Evolutionary conservation across 345 rosid species (phyloP).

Genomic region (Boechera divaricarpa): DNA sequence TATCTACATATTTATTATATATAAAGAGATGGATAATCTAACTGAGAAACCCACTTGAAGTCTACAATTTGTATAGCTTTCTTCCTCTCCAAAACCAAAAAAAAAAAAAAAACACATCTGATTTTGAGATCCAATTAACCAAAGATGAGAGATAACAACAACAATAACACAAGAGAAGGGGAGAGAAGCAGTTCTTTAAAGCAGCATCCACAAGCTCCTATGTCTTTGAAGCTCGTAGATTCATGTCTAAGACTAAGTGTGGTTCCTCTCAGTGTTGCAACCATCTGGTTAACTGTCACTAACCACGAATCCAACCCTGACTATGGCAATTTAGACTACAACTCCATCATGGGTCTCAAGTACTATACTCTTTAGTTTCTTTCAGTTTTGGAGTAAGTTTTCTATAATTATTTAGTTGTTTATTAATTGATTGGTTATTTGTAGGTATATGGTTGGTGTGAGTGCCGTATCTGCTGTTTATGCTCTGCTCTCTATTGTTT

Average conservation of each 20-base stretch:
- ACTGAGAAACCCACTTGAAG: slow-evolving; percentile 26
- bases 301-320: slow-evolving; percentile 62
- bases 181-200: slow-evolving; percentile 38
- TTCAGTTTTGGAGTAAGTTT: not conserved
- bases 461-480: slow-evolving; percentile 69
- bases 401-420: not conserved
- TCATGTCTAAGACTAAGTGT: slow-evolving; percentile 69
- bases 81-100: slow-evolving; percentile 10
- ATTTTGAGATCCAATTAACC: slow-evolving; percentile 23
- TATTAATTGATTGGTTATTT: slow-evolving; percentile 5
- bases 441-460: slow-evolving; percentile 73
- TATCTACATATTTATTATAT: slow-evolving; percentile 8
- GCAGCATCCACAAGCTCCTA: slow-evolving; percentile 44
- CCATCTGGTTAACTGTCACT: slow-evolving; percentile 81
- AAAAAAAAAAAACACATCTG: slow-evolving; percentile 1
- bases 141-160: slow-evolving; percentile 38
- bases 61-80: not conserved
- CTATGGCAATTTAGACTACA: slow-evolving; percentile 63
- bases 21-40: slow-evolving; percentile 29
- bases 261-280: slow-evolving; percentile 74
- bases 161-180: slow-evolving; percentile 32
- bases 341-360: slow-evolving; percentile 76
- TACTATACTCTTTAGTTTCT: slow-evolving; percentile 40
- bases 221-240: slow-evolving; percentile 61
- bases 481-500: slow-evolving; percentile 65